phyloP scores from a whole-genome alignment of 192 early-diverging fungal genomes.

The Mortierella antarctica region DNA sequence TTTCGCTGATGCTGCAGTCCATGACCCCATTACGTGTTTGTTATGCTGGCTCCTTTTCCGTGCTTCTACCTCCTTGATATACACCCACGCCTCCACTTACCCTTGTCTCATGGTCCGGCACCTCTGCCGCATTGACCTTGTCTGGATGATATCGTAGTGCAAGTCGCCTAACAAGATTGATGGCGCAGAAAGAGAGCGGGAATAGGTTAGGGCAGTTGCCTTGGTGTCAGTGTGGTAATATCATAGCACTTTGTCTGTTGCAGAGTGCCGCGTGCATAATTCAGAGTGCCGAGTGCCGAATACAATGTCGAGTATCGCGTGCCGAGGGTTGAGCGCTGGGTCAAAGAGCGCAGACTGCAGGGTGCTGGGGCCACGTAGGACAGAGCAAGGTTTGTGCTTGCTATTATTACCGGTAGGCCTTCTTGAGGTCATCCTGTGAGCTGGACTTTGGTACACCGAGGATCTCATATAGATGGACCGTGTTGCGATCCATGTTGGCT shows the following conservation, averaged over 20 bases:
- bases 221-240: no score
- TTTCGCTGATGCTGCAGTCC: no score
- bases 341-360: no score
- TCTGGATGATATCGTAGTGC: slow-evolving; percentile 78
- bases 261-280: no score
- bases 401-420: slow-evolving; percentile 48
- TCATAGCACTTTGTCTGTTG: no score
- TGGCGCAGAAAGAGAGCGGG: no score
- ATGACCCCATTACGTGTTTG: neutral
- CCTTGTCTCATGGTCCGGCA: slow-evolving; percentile 49
- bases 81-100: slow-evolving; percentile 7
- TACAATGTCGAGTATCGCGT: no score
- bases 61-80: no score
- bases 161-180: slow-evolving; percentile 37
- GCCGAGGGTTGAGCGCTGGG: no score
- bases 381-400: neutral
- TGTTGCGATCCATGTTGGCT: slow-evolving; percentile 63
- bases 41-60: neutral
- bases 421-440: slow-evolving; percentile 69
- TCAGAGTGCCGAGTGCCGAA: no score
- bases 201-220: no score
- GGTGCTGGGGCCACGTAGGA: neutral
- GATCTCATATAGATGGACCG: slow-evolving; percentile 62
- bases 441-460: slow-evolving; percentile 60
- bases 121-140: slow-evolving; percentile 59